Percentiles rank a stretch among this genome's conserved stretches.
These are phyloP conservation scores for Tulasnella sp. DNA, from an alignment of 768 basidiomycete genomes.

Conservation along the genomic window DNA sequence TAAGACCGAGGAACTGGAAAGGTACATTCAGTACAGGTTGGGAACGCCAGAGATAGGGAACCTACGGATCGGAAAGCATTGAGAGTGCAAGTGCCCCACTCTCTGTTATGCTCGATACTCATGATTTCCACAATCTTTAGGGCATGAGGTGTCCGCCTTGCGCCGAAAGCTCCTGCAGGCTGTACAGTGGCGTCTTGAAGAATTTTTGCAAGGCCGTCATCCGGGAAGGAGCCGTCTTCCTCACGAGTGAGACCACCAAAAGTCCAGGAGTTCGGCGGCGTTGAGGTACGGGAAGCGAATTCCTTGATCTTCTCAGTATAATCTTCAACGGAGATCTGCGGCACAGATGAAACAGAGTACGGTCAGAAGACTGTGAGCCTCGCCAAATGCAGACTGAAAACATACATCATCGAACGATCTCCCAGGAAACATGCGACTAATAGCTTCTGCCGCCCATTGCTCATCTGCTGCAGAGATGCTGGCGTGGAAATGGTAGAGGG, in stretches of 20 bases:
- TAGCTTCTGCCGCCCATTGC: conserved; percentile 31
- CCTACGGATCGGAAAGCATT: conserved; percentile 7
- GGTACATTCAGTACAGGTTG: not conserved
- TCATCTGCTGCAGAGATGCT: conserved; percentile 31
- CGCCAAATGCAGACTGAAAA: not conserved
- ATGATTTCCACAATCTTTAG: conserved; percentile 49
- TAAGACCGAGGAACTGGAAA: conserved; percentile 18
- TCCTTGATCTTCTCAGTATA: not conserved
- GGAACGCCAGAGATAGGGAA: not conserved
- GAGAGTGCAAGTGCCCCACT: conserved; percentile 45
- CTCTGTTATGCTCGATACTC: conserved; percentile 46
- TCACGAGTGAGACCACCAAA: conserved; percentile 32
- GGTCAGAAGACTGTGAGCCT: not conserved
- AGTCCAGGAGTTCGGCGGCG: conserved; percentile 26
- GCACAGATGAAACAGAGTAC: not conserved
- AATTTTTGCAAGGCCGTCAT: conserved; percentile 35
- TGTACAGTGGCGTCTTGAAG: conserved; percentile 41
- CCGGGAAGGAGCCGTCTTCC: conserved; percentile 22
- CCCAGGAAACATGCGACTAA: conserved; percentile 27
- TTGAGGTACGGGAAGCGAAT: not conserved
- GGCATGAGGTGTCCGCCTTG: conserved; percentile 41
- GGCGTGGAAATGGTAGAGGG: conserved; percentile 33
- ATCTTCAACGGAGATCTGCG: conserved; percentile 23
- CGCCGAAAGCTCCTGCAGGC: conserved; percentile 43
- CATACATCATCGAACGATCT: conserved; percentile 26